phyloP scores from a whole-genome alignment of 805 yeast genomes.

The Yamadazyma sp. region DNA sequence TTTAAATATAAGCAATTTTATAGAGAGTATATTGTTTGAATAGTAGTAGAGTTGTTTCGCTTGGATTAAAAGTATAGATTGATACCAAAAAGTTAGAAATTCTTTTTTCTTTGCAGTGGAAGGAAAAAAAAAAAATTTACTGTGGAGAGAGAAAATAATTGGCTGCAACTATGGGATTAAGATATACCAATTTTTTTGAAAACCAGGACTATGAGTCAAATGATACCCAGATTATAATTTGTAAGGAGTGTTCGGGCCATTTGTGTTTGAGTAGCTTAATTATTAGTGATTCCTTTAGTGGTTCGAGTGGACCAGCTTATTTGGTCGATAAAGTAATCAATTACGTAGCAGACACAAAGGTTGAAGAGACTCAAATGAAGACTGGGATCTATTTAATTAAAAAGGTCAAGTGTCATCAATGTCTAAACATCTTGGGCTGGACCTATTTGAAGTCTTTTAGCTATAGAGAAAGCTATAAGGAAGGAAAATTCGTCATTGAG shows the following conservation, averaged over 20 bases:
- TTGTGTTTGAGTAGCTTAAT: constrained; percentile 35
- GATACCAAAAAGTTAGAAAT: too few species aligned
- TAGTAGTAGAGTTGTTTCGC: too few species aligned
- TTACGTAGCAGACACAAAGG: constrained; percentile 21
- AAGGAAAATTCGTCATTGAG: constrained; percentile 45
- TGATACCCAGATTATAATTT: constrained; percentile 37
- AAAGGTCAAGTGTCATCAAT: constrained; percentile 39
- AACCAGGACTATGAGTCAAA: constrained; percentile 32
- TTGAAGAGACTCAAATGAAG: constrained; percentile 34
- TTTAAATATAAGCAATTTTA: too few species aligned
- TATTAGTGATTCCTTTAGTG: constrained; percentile 36
- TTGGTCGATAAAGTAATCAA: constrained; percentile 40
- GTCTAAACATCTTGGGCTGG: constrained; percentile 38
- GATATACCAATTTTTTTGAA: constrained; percentile 38
- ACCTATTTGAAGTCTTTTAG: constrained; percentile 35
- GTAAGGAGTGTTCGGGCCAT: constrained; percentile 40
- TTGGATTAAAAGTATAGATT: too few species aligned
- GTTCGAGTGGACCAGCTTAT: constrained; percentile 40
- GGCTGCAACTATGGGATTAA: constrained; percentile 32
- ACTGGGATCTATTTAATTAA: constrained; percentile 38
- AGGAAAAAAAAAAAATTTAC: too few species aligned
- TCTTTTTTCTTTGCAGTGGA: too few species aligned
- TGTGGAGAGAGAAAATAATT: background rate
- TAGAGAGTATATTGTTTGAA: too few species aligned
- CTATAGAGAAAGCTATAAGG: constrained; percentile 37